phyloP scores from a whole-genome alignment of 1,284 basidiomycete species.

The Blastosporella zonata region DNA sequence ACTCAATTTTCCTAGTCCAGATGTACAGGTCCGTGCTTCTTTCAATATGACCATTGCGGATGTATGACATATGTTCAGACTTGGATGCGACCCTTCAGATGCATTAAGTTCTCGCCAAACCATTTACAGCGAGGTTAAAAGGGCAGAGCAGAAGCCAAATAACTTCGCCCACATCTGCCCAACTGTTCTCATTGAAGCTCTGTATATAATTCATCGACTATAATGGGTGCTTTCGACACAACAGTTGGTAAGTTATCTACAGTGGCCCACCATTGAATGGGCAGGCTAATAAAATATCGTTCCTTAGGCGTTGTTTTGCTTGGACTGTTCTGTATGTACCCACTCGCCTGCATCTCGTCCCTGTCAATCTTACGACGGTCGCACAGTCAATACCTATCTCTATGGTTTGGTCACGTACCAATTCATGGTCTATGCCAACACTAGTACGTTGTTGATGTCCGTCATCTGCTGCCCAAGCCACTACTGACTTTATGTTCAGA shows the following conservation, averaged over 20 bases:
- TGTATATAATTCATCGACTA: background rate
- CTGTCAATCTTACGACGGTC: background rate
- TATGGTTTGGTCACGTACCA: constrained; percentile 46
- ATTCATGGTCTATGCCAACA: constrained; percentile 36
- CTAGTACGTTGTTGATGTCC: constrained; percentile 27
- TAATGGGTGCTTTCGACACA: constrained; percentile 30
- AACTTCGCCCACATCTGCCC: background rate
- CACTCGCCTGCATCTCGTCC: background rate
- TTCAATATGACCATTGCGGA: background rate
- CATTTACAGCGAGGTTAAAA: background rate
- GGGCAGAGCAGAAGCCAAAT: background rate
- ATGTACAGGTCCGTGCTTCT: background rate
- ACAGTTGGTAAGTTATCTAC: constrained; percentile 27
- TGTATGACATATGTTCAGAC: background rate
- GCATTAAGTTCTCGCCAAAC: background rate
- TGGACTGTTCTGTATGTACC: constrained; percentile 32
- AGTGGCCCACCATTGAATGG: too few relatives aligned
- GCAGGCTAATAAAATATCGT: background rate
- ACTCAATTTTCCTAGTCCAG: background rate
- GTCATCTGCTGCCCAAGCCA: background rate
- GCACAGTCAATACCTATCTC: constrained; percentile 43
- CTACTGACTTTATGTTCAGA: constrained; percentile 24
- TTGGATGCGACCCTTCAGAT: background rate
- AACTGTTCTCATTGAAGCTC: background rate
- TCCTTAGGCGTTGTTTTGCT: constrained; percentile 32